Evolutionary conservation across 352 stramenopile genomes (phyloP).

Genomic region (Phytophthora pisi): DNA sequence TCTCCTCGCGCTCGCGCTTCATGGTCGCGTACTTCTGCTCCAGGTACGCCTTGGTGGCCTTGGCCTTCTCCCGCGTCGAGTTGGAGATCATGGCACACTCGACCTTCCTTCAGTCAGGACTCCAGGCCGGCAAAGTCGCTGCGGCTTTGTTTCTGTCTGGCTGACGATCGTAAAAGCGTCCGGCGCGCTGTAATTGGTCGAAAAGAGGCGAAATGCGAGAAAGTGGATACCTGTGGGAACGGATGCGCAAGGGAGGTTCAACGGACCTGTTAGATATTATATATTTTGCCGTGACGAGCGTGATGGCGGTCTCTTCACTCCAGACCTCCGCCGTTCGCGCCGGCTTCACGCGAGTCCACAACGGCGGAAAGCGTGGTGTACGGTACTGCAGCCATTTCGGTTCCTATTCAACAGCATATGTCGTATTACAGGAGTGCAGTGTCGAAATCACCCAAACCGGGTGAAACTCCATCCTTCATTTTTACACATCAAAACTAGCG

Average conservation of each 20-base stretch:
- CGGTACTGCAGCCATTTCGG: too few species aligned
- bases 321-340: too few species aligned
- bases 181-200: background rate
- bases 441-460: too few species aligned
- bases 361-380: background rate
- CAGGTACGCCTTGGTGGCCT: constrained; percentile 87
- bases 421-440: too few species aligned
- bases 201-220: background rate
- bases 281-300: too few species aligned
- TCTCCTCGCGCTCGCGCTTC: constrained; percentile 89
- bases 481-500: background rate
- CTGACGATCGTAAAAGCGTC: background rate
- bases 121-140: too few species aligned
- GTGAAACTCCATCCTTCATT: background rate
- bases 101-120: background rate
- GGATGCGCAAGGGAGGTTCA: too few species aligned
- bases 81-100: constrained; percentile 68
- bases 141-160: background rate
- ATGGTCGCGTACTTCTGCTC: constrained; percentile 91
- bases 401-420: too few species aligned
- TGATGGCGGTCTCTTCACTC: too few species aligned
- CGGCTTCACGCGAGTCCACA: background rate
- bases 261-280: too few species aligned
- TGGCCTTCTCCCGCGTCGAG: constrained; percentile 87
- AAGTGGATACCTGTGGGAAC: background rate